Evolutionary conservation across 306 rosid species (phyloP), one percentile per base, ranked within the genome.

Genomic region (Luffa acutangula): DNA sequence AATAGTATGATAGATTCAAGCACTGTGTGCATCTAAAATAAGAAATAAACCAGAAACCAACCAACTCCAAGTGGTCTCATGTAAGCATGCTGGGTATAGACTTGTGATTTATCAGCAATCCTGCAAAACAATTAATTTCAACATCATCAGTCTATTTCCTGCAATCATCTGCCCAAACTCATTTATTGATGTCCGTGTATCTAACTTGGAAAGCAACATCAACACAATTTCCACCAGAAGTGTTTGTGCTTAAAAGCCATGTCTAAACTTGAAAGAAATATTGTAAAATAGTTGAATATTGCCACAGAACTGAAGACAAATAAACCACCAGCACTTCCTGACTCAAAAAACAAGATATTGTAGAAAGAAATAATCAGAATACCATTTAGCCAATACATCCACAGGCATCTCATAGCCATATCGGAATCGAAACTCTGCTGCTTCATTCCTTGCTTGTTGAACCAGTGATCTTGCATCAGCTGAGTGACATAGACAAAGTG

Each of bases 21-120:
- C 10, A 59, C 49, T 43, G 56, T 75, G 63, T 45, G 70, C 69
- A 75, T 53, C 71, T 82, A 36, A 17, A 49, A 75, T 25, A 43
- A 25, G 48, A 78, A 62, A 53, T 62, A 48, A 46, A 76, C 34
- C 9, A 78, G 86, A 67, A 77, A 83, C 90, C 31, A 64, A 93
- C 99, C 99, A 69, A 96, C 98, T 86, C 99, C 99, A 79, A 96
- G 97, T 5, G 99, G 99, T 85, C 99, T 91, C 99, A 96, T 96
- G 76, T 96, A 96, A 66, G 99, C 99, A 91, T 96, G 99, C 66
- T 96, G 99, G 62, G 99, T 96, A 85, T 96, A 96, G 87, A 96
- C 88, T 82, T 96, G 99, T 48, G 99, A 96, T 84, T 96, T 96
- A 87, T 96, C 96, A 42, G 98, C 98, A 81, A 93, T 93, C 99